Percentiles rank a stretch among this genome's conserved stretches.
These are phyloP conservation scores for Epichloe sibirici DNA, from an alignment of 2,329 filamentous ascomycete species.

Conservation along the genomic window DNA sequence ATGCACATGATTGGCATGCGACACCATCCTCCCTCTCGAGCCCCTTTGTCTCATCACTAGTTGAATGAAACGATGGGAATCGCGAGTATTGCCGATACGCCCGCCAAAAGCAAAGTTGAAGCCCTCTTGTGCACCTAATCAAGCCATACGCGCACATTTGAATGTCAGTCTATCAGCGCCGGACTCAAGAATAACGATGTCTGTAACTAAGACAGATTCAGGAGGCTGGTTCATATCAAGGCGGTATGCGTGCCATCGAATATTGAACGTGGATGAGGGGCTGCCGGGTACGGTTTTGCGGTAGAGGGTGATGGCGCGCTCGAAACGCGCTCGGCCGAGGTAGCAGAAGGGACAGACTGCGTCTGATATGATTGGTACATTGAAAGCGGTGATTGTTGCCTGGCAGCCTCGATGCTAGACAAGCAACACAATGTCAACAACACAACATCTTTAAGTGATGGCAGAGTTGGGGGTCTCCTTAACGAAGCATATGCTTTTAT, in stretches of 20 bases:
- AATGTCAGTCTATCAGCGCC: constrained; percentile 47
- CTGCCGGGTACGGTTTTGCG: constrained; percentile 46
- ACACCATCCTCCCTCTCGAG: constrained; percentile 43
- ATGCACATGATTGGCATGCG: constrained; percentile 51
- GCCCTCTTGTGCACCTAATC: constrained; percentile 50
- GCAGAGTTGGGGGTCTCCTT: too few relatives aligned
- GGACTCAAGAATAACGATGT: constrained; percentile 51
- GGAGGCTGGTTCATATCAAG: constrained; percentile 43
- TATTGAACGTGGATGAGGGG: constrained; percentile 54
- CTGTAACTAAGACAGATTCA: constrained; percentile 30
- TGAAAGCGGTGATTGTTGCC: constrained; percentile 55
- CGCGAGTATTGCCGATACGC: constrained; percentile 62
- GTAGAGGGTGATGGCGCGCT: constrained; percentile 57
- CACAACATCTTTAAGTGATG: too few relatives aligned
- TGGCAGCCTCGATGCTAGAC: too few relatives aligned
- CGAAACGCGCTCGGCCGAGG: constrained; percentile 64
- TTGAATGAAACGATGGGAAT: constrained; percentile 67
- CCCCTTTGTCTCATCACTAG: constrained; percentile 45
- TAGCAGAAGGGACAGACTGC: constrained; percentile 73
- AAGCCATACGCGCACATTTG: constrained; percentile 44
- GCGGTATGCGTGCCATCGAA: constrained; percentile 71
- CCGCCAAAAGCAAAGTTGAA: constrained; percentile 64
- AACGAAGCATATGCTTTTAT: too few relatives aligned
- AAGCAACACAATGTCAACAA: too few relatives aligned
- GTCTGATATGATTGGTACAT: constrained; percentile 70